phyloP scores from a whole-genome alignment of 2,329 filamentous ascomycete species.

The Talaromyces amestolkiae region DNA sequence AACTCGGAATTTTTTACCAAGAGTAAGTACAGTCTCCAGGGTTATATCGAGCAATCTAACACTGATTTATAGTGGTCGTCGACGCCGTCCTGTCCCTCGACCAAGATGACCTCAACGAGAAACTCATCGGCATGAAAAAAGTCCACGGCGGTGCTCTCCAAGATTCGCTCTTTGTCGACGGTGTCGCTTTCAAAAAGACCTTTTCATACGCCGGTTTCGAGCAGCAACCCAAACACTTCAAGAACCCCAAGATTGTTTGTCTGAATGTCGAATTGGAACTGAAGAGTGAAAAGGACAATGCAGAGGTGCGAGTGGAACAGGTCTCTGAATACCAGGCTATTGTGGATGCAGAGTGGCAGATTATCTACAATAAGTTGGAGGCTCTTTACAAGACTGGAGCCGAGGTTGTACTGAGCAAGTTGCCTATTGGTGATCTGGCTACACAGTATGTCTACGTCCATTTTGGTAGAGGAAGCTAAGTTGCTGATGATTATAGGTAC shows the following conservation, averaged over 20 bases:
- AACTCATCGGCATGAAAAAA: conserved; percentile 97
- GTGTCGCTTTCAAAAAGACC: conserved; percentile 99
- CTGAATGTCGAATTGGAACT: conserved; percentile 97
- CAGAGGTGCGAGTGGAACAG: conserved; percentile 95
- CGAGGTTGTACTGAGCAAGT: conserved; percentile 94
- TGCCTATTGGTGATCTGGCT: conserved; percentile 94
- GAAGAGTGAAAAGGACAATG: conserved; percentile 99
- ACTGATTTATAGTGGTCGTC: conserved; percentile 72
- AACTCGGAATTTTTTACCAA: conserved; percentile 97
- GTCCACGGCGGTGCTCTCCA: conserved; percentile 94
- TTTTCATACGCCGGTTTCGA: conserved; percentile 99
- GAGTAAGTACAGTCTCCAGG: conserved; percentile 57
- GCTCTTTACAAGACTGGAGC: conserved; percentile 89
- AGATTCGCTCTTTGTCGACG: conserved; percentile 94
- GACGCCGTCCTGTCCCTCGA: conserved; percentile 93
- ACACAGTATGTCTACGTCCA: conserved; percentile 62
- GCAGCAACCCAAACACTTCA: conserved; percentile 95
- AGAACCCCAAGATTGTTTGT: conserved; percentile 92
- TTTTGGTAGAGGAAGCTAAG: not conserved
- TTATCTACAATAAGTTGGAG: conserved; percentile 99
- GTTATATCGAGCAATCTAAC: conserved; percentile 4
- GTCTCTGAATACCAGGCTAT: conserved; percentile 99
- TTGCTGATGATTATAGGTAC: conserved; percentile 50
- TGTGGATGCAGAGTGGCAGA: conserved; percentile 98
- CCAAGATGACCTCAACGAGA: conserved; percentile 96